phyloP scores from a whole-genome alignment of 148 eudicot genomes.

The Tetragonia tetragonoides region DNA sequence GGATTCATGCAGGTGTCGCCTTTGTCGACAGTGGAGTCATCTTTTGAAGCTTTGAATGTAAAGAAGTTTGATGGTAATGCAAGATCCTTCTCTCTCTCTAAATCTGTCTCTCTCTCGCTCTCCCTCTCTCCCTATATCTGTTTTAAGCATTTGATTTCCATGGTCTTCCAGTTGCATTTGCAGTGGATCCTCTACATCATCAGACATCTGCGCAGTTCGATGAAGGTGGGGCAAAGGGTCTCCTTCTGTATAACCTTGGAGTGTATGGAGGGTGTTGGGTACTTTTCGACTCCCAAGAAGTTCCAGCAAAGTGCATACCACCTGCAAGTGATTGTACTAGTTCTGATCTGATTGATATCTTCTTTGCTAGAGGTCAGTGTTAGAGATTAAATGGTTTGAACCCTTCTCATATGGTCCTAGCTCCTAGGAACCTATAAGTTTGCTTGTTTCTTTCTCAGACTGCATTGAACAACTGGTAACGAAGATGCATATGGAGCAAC shows the following conservation, averaged over 20 bases:
- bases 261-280: conserved; percentile 66
- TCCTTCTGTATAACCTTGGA: conserved; percentile 74
- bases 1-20: conserved; percentile 62
- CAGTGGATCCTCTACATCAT: conserved; percentile 79
- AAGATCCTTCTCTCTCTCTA: neutral
- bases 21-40: conserved; percentile 67
- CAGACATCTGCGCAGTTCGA: conserved; percentile 90
- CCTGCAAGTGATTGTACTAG: conserved; percentile 23
- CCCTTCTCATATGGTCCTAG: neutral
- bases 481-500: conserved; percentile 38
- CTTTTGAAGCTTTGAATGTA: conserved; percentile 63
- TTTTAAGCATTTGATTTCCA: conserved; percentile 4
- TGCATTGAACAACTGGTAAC: conserved; percentile 52
- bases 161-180: conserved; percentile 58
- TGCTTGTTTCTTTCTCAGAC: conserved; percentile 32
- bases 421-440: conserved; percentile 1
- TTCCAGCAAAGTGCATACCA: conserved; percentile 54
- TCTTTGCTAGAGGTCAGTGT: conserved; percentile 62
- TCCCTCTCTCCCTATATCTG: neutral
- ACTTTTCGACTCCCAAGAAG: conserved; percentile 75
- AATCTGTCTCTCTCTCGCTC: neutral
- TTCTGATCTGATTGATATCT: conserved; percentile 47
- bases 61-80: conserved; percentile 74
- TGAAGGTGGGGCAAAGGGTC: conserved; percentile 90
- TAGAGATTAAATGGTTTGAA: neutral